Evolutionary conservation across 176 grass and related monocot species (phyloP), one percentile per base, ranked within the genome.

Genomic region (Themeda triandra): DNA sequence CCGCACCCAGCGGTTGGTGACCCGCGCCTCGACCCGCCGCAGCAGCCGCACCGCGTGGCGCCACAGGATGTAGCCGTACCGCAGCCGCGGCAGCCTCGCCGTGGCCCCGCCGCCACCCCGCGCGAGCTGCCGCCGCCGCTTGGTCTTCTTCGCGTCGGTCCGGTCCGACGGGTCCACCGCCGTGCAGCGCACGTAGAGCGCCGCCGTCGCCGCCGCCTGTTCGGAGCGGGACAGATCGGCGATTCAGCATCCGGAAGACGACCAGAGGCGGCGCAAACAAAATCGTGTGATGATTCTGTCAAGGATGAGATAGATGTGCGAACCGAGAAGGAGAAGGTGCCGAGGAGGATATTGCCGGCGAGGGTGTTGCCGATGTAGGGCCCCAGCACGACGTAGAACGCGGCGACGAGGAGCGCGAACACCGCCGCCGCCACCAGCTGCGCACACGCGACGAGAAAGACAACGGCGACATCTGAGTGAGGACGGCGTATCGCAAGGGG

Each of bases 61-160:
- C 85, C 86, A 96, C 56, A 99, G 87, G 69, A 99, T 90, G 54
- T 85, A 89, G 80, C 85, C 89, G 87, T 98, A 98, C 60, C 94
- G 87, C 41, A 98, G 82, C 44, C 92, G 92, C 9, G 91, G 93
- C 24, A 98, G 63, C 65, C 17, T 79, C 29, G 72, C 82, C 2
- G 51, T 49, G 13, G 3, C 10, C 67, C 42, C 44, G 27, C 72
- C 78, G 41, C 64, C 78, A 32, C 64, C 42, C 54, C 88, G 62
- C 9, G 86, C 82, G 29, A 90, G 87, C 21, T 89, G 45, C 39
- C 82, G 82, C 51, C 71, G 76, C 49, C 49, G 63, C 82, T 80
- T 94, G 56, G 66, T 73, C 79, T 86, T 95, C 83, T 86, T 95
- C 15, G 88, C 77, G 19, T 88, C 78, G 19, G 86, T 96, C 70